A percentile compares a stretch with the other conserved stretches of the same genome.
Conservation (phyloP, 139 green algal genomes). For the Chlorella sp. region DNA sequence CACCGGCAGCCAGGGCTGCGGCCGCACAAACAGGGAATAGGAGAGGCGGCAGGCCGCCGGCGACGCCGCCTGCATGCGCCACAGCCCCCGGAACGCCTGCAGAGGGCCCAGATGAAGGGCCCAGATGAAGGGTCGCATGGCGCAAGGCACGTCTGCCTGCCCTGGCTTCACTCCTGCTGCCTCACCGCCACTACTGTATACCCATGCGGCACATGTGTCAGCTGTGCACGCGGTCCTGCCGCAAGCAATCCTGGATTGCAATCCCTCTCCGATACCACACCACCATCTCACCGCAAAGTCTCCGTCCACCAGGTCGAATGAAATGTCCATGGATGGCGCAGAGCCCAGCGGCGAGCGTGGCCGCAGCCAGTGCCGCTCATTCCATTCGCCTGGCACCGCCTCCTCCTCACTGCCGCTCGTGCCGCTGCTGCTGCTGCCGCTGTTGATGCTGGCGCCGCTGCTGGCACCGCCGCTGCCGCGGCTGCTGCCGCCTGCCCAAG, state of each 20-base stretch:
- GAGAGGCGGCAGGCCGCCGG: constrained; percentile 56
- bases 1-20: constrained; percentile 78
- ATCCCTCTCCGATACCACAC: background rate
- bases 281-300: constrained; percentile 67
- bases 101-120: too few species aligned
- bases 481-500: background rate
- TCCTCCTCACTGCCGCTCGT: background rate
- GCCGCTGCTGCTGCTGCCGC: background rate
- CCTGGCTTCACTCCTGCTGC: too few species aligned
- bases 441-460: background rate
- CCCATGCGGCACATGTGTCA: too few species aligned
- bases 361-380: background rate
- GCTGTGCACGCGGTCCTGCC: too few species aligned
- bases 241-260: too few species aligned
- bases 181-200: too few species aligned
- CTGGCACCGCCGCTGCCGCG: background rate
- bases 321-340: constrained; percentile 68
- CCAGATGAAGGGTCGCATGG: too few species aligned
- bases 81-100: constrained; percentile 84
- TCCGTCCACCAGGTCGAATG: constrained; percentile 78
- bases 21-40: constrained; percentile 81
- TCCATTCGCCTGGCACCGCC: background rate
- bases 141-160: too few species aligned
- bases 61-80: constrained; percentile 70
- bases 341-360: constrained; percentile 27